Percentiles rank a stretch among this genome's conserved stretches.
Evolutionary conservation across 306 rosid species (phyloP).

Genomic region (Pachyrhizus erosus): DNA sequence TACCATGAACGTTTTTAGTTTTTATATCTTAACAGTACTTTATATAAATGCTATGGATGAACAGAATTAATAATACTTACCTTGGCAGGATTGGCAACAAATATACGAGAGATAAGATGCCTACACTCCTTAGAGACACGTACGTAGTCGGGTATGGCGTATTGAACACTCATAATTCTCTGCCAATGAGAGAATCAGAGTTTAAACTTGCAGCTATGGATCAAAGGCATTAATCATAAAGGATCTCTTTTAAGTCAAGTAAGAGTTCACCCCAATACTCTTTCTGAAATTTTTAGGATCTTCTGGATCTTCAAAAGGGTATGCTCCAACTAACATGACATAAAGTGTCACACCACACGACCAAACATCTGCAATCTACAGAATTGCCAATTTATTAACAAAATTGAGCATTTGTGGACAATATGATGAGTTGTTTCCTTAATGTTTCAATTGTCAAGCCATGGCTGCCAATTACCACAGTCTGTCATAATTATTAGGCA

Average conservation of each 20-base stretch:
- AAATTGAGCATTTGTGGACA: slow-evolving; percentile 20
- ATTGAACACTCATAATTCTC: slow-evolving; percentile 82
- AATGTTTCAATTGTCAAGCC: background rate
- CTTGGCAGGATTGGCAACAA: slow-evolving; percentile 83
- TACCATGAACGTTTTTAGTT: background rate
- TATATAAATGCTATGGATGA: background rate
- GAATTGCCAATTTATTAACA: slow-evolving; percentile 35
- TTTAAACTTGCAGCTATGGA: slow-evolving; percentile 28
- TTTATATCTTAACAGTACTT: background rate
- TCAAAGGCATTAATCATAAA: slow-evolving; percentile 9
- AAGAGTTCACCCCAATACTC: slow-evolving; percentile 65
- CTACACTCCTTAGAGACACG: slow-evolving; percentile 76
- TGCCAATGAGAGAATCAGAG: slow-evolving; percentile 51
- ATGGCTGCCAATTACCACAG: background rate
- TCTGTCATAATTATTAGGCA: background rate
- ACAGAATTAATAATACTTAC: slow-evolving; percentile 40
- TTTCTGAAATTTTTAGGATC: slow-evolving; percentile 79
- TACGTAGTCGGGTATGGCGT: slow-evolving; percentile 83
- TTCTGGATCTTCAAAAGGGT: slow-evolving; percentile 95
- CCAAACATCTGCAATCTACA: slow-evolving; percentile 96
- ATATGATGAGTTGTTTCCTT: background rate
- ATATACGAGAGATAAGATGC: slow-evolving; percentile 71
- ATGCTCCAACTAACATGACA: slow-evolving; percentile 90
- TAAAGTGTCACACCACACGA: slow-evolving; percentile 94
- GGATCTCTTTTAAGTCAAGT: slow-evolving; percentile 14